Evolutionary conservation across 106 monocot genomes (phyloP).

Genomic region (Apostasia shenzhenica): DNA sequence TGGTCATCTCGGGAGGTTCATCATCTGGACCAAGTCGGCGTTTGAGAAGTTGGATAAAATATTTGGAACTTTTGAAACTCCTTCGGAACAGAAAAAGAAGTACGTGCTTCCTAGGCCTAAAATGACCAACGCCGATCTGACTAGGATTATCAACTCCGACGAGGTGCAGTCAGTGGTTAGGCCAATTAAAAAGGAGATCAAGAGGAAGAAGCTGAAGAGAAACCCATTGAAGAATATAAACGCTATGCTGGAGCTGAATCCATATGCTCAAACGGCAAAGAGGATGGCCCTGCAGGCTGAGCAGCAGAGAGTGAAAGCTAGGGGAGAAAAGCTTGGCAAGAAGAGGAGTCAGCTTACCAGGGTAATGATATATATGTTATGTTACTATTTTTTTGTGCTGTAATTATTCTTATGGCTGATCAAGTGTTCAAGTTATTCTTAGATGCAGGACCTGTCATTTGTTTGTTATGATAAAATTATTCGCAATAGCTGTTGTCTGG

Average conservation of each 20-base stretch:
- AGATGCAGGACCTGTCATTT: too few relatives aligned
- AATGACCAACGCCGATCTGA: constrained; percentile 65
- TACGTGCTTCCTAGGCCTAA: constrained; percentile 72
- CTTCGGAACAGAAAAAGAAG: constrained; percentile 62
- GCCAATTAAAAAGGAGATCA: constrained; percentile 57
- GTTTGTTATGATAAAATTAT: too few relatives aligned
- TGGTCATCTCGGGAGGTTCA: constrained; percentile 68
- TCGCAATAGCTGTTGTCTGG: too few relatives aligned
- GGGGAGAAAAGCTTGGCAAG: constrained; percentile 59
- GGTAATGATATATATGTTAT: constrained; percentile 14
- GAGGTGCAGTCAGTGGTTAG: constrained; percentile 75
- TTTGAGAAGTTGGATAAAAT: constrained; percentile 81
- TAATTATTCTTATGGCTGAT: too few relatives aligned
- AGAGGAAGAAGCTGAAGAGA: constrained; percentile 51
- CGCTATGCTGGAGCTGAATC: constrained; percentile 51
- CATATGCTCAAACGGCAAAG: constrained; percentile 68
- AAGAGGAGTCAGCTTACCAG: constrained; percentile 46
- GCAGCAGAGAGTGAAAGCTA: constrained; percentile 60
- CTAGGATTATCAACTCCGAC: constrained; percentile 75
- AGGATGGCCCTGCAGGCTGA: constrained; percentile 64
- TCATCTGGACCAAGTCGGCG: constrained; percentile 84
- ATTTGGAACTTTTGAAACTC: constrained; percentile 69
- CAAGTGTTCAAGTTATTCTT: too few relatives aligned
- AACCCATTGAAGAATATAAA: constrained; percentile 58
- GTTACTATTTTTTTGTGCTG: too few relatives aligned